Conservation (phyloP, 805 yeast species). For the Candida broadrunensis region DNA sequence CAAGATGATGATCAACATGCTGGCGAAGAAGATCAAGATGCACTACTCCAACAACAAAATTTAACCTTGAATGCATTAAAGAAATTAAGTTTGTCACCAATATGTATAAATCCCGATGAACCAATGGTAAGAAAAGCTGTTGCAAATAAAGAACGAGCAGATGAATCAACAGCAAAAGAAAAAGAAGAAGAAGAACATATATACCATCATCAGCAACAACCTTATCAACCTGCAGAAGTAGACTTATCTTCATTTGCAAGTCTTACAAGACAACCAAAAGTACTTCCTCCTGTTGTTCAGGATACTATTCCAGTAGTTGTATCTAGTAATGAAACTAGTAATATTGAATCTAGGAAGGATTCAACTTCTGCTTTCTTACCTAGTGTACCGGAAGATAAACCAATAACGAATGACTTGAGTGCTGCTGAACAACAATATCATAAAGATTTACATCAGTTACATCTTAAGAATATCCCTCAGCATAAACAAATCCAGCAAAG, state of each 20-base stretch:
- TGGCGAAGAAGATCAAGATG: conserved; percentile 26
- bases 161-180: neutral
- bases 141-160: neutral
- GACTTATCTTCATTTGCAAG: conserved; percentile 43
- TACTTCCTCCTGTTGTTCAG: neutral
- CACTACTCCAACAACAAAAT: conserved; percentile 38
- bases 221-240: conserved; percentile 46
- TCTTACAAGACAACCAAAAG: conserved; percentile 41
- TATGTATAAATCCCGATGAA: conserved; percentile 32
- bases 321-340: neutral
- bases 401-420: neutral
- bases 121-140: conserved; percentile 1
- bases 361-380: conserved; percentile 3
- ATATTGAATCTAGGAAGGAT: neutral
- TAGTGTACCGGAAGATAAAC: conserved; percentile 7
- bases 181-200: conserved; percentile 8
- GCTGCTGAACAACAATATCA: conserved; percentile 10
- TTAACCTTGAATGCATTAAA: conserved; percentile 42
- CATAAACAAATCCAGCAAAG: neutral
- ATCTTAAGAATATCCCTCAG: conserved; percentile 6
- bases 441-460: conserved; percentile 13
- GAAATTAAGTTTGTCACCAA: conserved; percentile 39
- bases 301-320: conserved; percentile 1
- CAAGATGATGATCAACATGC: neutral
- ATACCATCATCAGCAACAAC: conserved; percentile 8